Base-by-base conservation (phyloP, 1,139 yeast genomes). In the Hansenula lynferdii region DNA sequence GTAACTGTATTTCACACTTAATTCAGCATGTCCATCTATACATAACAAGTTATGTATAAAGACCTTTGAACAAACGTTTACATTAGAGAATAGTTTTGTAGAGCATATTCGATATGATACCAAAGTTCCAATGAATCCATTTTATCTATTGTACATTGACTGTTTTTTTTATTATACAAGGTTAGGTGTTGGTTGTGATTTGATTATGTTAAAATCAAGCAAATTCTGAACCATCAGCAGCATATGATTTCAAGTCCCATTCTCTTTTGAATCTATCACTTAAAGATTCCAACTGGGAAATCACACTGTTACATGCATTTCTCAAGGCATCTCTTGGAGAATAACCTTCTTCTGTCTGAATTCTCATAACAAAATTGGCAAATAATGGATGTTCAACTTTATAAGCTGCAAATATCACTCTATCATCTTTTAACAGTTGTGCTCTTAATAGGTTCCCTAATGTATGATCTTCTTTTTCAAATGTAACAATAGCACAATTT, bases 401-500 rank as follows among this genome's bases (percentile, higher is more conserved):
- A 70, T 92, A 92, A 33, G 97, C 98, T 31, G 96, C 97, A 62
- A 90, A 92, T 34, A 92, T 61, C 16, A 92, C 99, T 49, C 84
- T 77, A 35, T 82, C 80, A 61, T 92, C 97, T 57, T 82, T 81
- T 47, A 87, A 72, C 38, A 92, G 75, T 60, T 90, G 96, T 26
- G 92, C 80, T 58, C 96, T 76, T 43, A 92, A 72, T 56, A 92
- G 64, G 60, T 92, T 92, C 20, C 96, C 98, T 43, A 92, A 72
- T 2, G 99, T 94, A 60, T 92, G 99, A 62, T 92, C 99, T 62
- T 92, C 99, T 59, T 96, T 82, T 62, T 92, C 97, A 50, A 92
- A 87, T 49, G 85, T 87, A 51, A 92, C 75, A 45, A 90, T 79
- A 40, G 95, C 94, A 37, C 97, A 95, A 61, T 92, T 92, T 26